phyloP scores from a whole-genome alignment of 306 rosid genomes.

The Spatholobus suberectus region DNA sequence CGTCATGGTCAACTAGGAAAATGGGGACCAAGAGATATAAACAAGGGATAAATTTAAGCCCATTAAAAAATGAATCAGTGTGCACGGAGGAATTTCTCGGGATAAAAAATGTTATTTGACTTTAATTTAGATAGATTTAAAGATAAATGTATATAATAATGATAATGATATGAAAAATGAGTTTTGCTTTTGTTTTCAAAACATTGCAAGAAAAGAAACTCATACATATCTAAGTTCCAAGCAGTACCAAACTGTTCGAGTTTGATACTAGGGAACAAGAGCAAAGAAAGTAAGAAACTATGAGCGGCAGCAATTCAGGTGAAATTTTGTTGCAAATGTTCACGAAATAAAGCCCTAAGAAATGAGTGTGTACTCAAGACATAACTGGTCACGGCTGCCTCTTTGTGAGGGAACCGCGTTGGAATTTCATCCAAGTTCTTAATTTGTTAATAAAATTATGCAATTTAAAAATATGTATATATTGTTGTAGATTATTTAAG shows the following conservation, averaged over 20 bases:
- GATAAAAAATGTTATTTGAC: not conserved
- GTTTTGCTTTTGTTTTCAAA: not conserved
- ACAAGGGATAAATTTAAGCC: not conserved
- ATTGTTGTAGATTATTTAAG: too few species aligned
- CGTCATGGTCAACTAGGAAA: slow-evolving; percentile 11
- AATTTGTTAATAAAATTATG: too few species aligned
- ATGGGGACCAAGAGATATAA: not conserved
- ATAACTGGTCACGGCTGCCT: not conserved
- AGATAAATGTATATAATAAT: not conserved
- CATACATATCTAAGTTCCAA: not conserved
- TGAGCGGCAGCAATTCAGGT: not conserved
- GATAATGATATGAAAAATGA: not conserved
- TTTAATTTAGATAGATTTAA: not conserved
- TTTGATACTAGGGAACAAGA: not conserved
- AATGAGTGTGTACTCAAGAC: not conserved
- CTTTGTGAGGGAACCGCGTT: too few species aligned
- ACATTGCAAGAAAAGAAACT: not conserved
- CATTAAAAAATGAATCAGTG: not conserved
- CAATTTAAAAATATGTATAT: too few species aligned
- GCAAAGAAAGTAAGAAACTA: not conserved
- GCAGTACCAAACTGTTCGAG: not conserved
- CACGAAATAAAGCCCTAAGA: not conserved
- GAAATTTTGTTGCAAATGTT: not conserved
- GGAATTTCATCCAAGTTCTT: too few species aligned
- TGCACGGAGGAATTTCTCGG: not conserved